Percentiles rank a stretch among this genome's conserved stretches.
phyloP scores from a whole-genome alignment of 345 rosid species.

The Gossypium bickii region DNA sequence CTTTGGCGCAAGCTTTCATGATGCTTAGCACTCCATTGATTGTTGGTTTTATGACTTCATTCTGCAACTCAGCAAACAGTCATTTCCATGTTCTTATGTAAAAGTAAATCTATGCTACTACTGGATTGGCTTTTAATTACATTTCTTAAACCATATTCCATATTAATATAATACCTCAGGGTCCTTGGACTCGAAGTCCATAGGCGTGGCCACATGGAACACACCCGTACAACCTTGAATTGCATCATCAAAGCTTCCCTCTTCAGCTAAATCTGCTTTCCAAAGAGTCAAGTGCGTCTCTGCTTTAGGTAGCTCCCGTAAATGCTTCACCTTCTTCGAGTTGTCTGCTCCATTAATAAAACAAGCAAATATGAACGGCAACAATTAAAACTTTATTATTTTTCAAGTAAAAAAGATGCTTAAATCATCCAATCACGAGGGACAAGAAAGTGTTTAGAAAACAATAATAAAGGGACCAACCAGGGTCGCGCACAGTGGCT shows the following conservation, averaged over 20 bases:
- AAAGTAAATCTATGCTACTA: no score
- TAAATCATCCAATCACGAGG: no score
- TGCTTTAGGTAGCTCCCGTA: slow-evolving; percentile 27
- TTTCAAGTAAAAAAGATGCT: background rate
- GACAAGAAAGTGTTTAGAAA: no score
- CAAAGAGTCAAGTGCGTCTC: slow-evolving; percentile 25
- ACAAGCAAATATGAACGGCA: background rate
- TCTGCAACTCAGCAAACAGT: slow-evolving; percentile 2
- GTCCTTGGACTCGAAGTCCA: slow-evolving; percentile 28
- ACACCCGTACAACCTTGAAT: slow-evolving; percentile 32
- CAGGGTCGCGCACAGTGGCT: slow-evolving; percentile 16
- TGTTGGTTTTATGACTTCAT: slow-evolving; percentile 26
- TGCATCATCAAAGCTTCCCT: slow-evolving; percentile 31
- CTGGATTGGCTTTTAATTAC: no score
- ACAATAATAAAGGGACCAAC: background rate
- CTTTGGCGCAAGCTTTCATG: slow-evolving; percentile 27
- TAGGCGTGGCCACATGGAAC: slow-evolving; percentile 34
- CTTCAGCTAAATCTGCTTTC: slow-evolving; percentile 21
- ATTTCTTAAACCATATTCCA: background rate
- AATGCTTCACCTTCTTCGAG: slow-evolving; percentile 22
- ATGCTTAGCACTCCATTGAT: slow-evolving; percentile 28
- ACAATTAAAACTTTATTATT: background rate
- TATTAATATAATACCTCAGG: slow-evolving; percentile 20
- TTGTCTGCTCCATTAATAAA: slow-evolving; percentile 10
- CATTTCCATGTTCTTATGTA: no score